Evolutionary conservation across 176 grass and related monocot species (phyloP).

Genomic region (Echinochloa phyllopogon): DNA sequence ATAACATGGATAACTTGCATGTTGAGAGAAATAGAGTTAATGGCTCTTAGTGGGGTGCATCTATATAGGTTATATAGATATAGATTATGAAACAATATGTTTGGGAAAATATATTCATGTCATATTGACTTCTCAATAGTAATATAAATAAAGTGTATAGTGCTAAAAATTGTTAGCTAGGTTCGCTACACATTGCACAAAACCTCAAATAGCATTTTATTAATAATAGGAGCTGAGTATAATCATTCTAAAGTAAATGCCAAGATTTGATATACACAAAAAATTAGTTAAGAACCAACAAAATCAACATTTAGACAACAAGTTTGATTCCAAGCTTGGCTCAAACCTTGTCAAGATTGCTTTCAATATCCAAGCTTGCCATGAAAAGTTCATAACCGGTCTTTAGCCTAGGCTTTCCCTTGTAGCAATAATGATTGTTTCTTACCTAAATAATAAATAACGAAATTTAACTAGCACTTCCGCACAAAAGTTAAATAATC

Average conservation of each 20-base stretch:
- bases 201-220: neutral
- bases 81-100: too few relatives aligned
- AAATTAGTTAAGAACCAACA: neutral
- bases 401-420: constrained; percentile 65
- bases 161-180: neutral
- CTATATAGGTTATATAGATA: too few relatives aligned
- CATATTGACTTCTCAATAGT: too few relatives aligned
- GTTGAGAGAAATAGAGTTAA: too few relatives aligned
- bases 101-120: too few relatives aligned
- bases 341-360: constrained; percentile 66
- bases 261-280: neutral
- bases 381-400: constrained; percentile 62
- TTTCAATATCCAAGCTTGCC: constrained; percentile 71
- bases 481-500: neutral
- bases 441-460: constrained; percentile 48
- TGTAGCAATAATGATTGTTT: constrained; percentile 71
- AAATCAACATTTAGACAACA: neutral
- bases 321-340: neutral
- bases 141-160: neutral
- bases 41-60: too few relatives aligned
- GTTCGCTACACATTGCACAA: neutral
- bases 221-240: neutral
- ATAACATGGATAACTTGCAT: too few relatives aligned
- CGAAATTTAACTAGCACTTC: neutral
- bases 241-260: neutral